Conservation (phyloP, 1,284 basidiomycete genomes). For the Ustilago sp. region DNA sequence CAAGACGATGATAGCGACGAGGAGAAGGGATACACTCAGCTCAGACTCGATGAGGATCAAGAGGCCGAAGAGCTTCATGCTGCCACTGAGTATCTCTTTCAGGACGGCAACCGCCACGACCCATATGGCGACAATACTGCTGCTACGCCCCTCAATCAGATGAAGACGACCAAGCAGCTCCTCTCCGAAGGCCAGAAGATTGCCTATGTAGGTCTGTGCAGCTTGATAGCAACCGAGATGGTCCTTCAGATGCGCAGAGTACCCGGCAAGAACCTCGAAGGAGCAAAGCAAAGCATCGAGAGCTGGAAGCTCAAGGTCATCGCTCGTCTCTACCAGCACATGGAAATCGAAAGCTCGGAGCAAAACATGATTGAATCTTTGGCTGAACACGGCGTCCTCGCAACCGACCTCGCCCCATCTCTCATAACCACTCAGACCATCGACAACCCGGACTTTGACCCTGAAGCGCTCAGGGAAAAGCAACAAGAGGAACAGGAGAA, state of each 20-base stretch:
- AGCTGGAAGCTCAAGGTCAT: slow-evolving; percentile 66
- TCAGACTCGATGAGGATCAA: slow-evolving; percentile 67
- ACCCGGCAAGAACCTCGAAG: slow-evolving; percentile 53
- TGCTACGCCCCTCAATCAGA: slow-evolving; percentile 67
- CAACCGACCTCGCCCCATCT: slow-evolving; percentile 65
- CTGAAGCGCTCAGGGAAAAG: slow-evolving; percentile 47
- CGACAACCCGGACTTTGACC: slow-evolving; percentile 67
- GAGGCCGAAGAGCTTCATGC: slow-evolving; percentile 65
- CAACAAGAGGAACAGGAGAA: slow-evolving; percentile 36
- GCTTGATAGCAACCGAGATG: slow-evolving; percentile 61
- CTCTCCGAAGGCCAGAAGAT: slow-evolving; percentile 67
- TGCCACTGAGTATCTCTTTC: slow-evolving; percentile 67
- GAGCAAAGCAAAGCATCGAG: slow-evolving; percentile 55
- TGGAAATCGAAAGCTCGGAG: slow-evolving; percentile 66
- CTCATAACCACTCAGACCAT: slow-evolving; percentile 67
- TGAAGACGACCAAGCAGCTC: slow-evolving; percentile 67
- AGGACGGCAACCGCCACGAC: slow-evolving; percentile 54
- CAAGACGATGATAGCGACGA: slow-evolving; percentile 51
- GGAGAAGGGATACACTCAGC: slow-evolving; percentile 65
- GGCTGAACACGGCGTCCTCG: slow-evolving; percentile 64
- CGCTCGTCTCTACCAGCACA: slow-evolving; percentile 68
- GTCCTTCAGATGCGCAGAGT: slow-evolving; percentile 52
- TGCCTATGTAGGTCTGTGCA: slow-evolving; percentile 68
- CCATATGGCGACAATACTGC: slow-evolving; percentile 48
- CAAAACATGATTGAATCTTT: slow-evolving; percentile 69